These are phyloP conservation scores for Aspergillus taichungensis DNA, from an alignment of 495 filamentous ascomycete species.

Conservation along the genomic window DNA sequence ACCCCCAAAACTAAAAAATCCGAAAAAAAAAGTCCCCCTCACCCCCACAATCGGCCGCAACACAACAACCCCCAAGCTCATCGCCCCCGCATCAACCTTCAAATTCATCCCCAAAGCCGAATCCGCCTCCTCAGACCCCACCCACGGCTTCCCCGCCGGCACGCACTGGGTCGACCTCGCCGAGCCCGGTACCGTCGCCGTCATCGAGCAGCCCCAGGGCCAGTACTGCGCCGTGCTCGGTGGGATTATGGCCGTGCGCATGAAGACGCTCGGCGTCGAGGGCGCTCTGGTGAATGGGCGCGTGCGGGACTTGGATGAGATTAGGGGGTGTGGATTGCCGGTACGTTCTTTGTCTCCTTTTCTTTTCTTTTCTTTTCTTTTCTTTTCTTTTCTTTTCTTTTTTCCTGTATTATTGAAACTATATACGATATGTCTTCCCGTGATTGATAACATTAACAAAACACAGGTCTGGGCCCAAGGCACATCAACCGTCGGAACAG, in stretches of 20 bases:
- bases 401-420: too few relatives aligned
- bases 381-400: not conserved
- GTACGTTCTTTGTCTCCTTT: conserved; percentile 23
- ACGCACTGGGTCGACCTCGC: conserved; percentile 55
- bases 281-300: conserved; percentile 52
- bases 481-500: conserved; percentile 51
- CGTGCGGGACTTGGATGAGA: conserved; percentile 51
- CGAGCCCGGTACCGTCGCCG: conserved; percentile 42
- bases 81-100: conserved; percentile 56
- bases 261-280: conserved; percentile 46
- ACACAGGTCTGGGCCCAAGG: conserved; percentile 51
- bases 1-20: not conserved
- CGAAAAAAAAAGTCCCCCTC: conserved; percentile 18
- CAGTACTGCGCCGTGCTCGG: conserved; percentile 58
- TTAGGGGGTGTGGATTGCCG: conserved; percentile 37
- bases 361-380: not conserved
- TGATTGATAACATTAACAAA: too few relatives aligned
- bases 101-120: conserved; percentile 47
- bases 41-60: conserved; percentile 27
- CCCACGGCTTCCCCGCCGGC: conserved; percentile 28
- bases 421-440: too few relatives aligned
- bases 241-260: conserved; percentile 58
- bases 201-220: conserved; percentile 49
- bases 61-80: conserved; percentile 27
- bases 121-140: conserved; percentile 15